Evolutionary conservation across 352 stramenopile species (phyloP).

Genomic region (Phytopythium delawarense): DNA sequence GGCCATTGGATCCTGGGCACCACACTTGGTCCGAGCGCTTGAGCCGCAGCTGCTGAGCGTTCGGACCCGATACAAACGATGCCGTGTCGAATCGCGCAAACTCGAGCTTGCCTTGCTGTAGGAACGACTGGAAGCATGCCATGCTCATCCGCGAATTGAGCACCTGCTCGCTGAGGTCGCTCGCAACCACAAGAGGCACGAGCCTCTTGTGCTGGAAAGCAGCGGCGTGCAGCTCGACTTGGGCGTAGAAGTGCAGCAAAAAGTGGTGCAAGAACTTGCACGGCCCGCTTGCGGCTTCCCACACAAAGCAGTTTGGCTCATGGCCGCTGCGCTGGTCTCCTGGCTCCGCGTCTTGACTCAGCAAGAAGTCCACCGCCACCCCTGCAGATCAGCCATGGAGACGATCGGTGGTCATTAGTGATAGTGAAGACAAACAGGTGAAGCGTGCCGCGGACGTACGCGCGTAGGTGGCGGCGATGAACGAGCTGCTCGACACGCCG

Average conservation of each 20-base stretch:
- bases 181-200: constrained; percentile 58
- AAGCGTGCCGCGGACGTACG: constrained; percentile 9
- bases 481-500: constrained; percentile 76
- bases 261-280: constrained; percentile 82
- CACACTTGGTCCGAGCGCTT: constrained; percentile 22
- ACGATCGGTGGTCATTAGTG: not conserved
- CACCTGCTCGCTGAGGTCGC: constrained; percentile 70
- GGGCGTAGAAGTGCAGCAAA: constrained; percentile 50
- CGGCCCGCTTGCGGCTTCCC: constrained; percentile 74
- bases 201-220: constrained; percentile 26
- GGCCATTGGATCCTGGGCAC: constrained; percentile 41
- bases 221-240: constrained; percentile 2
- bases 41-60: constrained; percentile 28
- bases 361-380: constrained; percentile 45
- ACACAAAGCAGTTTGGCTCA: constrained; percentile 72
- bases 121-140: constrained; percentile 50
- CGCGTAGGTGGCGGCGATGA: constrained; percentile 63
- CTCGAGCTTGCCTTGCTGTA: constrained; percentile 39
- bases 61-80: constrained; percentile 24
- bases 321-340: not conserved
- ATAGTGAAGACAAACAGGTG: not conserved
- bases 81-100: constrained; percentile 72
- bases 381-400: constrained; percentile 6
- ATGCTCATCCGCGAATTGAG: constrained; percentile 55
- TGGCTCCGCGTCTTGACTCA: constrained; percentile 7